Conservation (phyloP, 768 basidiomycete genomes). For the Lyophyllum decastes region DNA sequence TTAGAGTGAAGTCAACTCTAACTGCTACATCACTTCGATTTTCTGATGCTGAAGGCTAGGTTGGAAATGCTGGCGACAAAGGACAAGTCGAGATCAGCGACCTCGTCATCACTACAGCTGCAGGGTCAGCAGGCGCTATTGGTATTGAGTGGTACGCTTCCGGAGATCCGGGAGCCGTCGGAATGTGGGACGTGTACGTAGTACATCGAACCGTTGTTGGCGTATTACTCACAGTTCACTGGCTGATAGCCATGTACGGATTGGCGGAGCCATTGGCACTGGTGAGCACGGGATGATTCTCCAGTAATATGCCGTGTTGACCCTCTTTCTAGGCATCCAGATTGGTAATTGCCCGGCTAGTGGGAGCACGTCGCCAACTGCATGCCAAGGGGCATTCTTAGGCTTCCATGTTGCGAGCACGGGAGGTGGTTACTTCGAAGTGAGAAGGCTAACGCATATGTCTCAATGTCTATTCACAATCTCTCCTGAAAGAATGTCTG, state of each 20-base stretch:
- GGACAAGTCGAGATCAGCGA: conserved; percentile 68
- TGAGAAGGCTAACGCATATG: conserved; percentile 18
- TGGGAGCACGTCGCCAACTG: conserved; percentile 39
- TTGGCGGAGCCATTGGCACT: conserved; percentile 29
- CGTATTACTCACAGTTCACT: neutral
- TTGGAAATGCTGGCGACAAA: conserved; percentile 46
- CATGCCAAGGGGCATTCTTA: conserved; percentile 69
- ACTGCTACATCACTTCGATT: neutral
- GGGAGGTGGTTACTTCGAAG: conserved; percentile 68
- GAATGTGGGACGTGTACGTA: conserved; percentile 50
- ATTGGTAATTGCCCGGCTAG: conserved; percentile 39
- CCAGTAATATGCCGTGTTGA: conserved; percentile 14
- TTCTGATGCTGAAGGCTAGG: conserved; percentile 31
- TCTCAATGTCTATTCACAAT: neutral
- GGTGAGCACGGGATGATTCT: conserved; percentile 16
- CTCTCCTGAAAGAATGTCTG: conserved; percentile 56
- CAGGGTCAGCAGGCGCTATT: conserved; percentile 59
- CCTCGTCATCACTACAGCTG: conserved; percentile 44
- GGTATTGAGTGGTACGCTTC: conserved; percentile 69
- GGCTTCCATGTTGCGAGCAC: conserved; percentile 59
- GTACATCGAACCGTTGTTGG: conserved; percentile 40
- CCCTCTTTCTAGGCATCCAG: conserved; percentile 46
- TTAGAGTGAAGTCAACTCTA: neutral
- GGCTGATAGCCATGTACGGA: conserved; percentile 21
- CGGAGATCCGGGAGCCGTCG: conserved; percentile 53